A percentile compares a stretch with the other conserved stretches of the same genome.
Evolutionary conservation across 331 rosid genomes (phyloP).

Genomic region (Acacia concinna): DNA sequence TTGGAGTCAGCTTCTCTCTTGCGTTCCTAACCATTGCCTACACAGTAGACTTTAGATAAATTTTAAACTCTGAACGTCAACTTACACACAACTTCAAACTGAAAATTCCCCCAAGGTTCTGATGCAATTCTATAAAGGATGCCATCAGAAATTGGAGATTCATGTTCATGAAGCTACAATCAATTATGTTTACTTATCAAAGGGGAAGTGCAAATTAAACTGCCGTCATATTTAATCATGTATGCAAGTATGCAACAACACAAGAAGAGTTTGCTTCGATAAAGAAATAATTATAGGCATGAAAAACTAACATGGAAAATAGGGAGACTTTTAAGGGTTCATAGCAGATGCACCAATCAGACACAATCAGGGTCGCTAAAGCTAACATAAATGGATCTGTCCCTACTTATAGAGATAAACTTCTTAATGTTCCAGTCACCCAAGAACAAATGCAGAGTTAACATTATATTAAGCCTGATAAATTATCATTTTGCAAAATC

Average conservation of each 20-base stretch:
- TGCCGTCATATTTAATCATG: neutral
- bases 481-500: too few species aligned
- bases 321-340: slow-evolving; percentile 51
- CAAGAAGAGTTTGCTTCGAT: neutral
- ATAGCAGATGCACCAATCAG: slow-evolving; percentile 60
- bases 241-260: neutral
- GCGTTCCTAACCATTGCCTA: neutral
- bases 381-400: slow-evolving; percentile 27
- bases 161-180: neutral
- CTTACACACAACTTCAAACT: neutral
- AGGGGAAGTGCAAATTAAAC: neutral
- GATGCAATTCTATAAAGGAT: neutral
- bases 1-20: too few species aligned
- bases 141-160: neutral
- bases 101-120: neutral
- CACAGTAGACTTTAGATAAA: neutral
- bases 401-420: too few species aligned
- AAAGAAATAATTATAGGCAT: neutral
- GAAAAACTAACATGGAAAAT: slow-evolving; percentile 53
- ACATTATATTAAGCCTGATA: too few species aligned
- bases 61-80: neutral
- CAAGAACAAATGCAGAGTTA: too few species aligned
- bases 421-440: too few species aligned
- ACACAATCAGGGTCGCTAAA: slow-evolving; percentile 49
- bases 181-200: neutral